phyloP scores from a whole-genome alignment of 2,329 filamentous ascomycete species.

The Coniochaeta pulveracea region DNA sequence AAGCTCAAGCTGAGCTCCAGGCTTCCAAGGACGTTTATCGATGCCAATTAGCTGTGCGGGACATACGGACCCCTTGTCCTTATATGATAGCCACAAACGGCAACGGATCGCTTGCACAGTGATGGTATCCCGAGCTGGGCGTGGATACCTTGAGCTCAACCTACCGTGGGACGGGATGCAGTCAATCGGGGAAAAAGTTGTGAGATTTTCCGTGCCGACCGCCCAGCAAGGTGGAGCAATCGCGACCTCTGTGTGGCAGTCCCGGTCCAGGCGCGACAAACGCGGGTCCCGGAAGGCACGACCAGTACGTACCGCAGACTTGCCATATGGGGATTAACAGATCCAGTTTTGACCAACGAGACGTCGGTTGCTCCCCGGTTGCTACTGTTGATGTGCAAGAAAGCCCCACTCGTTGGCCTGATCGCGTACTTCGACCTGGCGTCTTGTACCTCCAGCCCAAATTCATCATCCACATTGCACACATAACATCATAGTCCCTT shows the following conservation, averaged over 20 bases:
- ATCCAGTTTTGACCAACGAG: constrained; percentile 27
- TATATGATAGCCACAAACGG: too few relatives aligned
- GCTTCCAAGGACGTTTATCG: too few relatives aligned
- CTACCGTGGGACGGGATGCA: too few relatives aligned
- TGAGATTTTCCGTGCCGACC: too few relatives aligned
- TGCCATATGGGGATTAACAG: constrained; percentile 7
- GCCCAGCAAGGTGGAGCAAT: constrained; percentile 3
- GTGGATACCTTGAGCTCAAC: too few relatives aligned
- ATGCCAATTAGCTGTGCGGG: too few relatives aligned
- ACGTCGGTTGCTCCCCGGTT: constrained; percentile 43
- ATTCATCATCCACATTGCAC: too few relatives aligned
- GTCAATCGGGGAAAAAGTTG: too few relatives aligned
- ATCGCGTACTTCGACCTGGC: constrained; percentile 11
- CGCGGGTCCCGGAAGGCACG: constrained; percentile 12
- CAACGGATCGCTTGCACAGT: too few relatives aligned
- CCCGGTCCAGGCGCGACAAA: constrained; percentile 16
- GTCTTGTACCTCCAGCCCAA: constrained; percentile 13
- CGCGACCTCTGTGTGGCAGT: too few relatives aligned
- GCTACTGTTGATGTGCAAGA: constrained; percentile 34
- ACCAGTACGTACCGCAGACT: constrained; percentile 3
- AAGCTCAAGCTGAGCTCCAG: constrained; percentile 3
- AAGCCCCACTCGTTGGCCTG: constrained; percentile 15
- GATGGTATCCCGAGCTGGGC: too few relatives aligned
- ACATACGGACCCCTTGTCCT: too few relatives aligned
- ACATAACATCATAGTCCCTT: constrained; percentile 4